These are phyloP conservation scores for Russula abietina DNA, from an alignment of 768 basidiomycete species.

Conservation along the genomic window DNA sequence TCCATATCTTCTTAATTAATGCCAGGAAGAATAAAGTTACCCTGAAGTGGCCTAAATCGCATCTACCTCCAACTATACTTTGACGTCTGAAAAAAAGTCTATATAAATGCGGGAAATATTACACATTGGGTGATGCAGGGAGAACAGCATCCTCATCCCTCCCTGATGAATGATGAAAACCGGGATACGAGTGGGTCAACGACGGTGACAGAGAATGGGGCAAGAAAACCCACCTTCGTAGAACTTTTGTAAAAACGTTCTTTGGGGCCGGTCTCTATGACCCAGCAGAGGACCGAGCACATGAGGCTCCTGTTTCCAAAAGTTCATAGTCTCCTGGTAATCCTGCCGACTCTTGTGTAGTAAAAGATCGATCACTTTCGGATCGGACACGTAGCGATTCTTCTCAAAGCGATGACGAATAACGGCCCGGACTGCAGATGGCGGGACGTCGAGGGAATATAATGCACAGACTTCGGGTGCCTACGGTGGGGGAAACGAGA, in stretches of 20 bases:
- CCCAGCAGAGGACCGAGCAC: conserved; percentile 64
- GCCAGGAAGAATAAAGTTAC: neutral
- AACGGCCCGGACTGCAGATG: conserved; percentile 68
- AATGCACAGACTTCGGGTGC: conserved; percentile 85
- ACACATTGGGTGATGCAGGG: conserved; percentile 38
- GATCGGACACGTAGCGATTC: conserved; percentile 77
- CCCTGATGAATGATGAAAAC: conserved; percentile 43
- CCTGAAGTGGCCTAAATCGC: neutral
- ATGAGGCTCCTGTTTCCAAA: conserved; percentile 87
- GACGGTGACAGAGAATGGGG: neutral
- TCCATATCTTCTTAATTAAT: neutral
- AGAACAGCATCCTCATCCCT: conserved; percentile 67
- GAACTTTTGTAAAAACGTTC: conserved; percentile 78
- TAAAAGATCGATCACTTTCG: conserved; percentile 77
- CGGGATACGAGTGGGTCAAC: conserved; percentile 8
- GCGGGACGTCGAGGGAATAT: conserved; percentile 77
- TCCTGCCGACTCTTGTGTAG: conserved; percentile 80
- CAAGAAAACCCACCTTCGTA: conserved; percentile 57
- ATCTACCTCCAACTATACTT: neutral
- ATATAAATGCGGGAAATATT: conserved; percentile 18
- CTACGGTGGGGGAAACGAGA: conserved; percentile 35
- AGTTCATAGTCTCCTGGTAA: conserved; percentile 91
- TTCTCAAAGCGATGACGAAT: conserved; percentile 84
- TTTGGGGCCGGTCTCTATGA: conserved; percentile 41
- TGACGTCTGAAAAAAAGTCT: conserved; percentile 18